phyloP scores from a whole-genome alignment of 164 flowering plant species.

The Hamamelis virginiana region DNA sequence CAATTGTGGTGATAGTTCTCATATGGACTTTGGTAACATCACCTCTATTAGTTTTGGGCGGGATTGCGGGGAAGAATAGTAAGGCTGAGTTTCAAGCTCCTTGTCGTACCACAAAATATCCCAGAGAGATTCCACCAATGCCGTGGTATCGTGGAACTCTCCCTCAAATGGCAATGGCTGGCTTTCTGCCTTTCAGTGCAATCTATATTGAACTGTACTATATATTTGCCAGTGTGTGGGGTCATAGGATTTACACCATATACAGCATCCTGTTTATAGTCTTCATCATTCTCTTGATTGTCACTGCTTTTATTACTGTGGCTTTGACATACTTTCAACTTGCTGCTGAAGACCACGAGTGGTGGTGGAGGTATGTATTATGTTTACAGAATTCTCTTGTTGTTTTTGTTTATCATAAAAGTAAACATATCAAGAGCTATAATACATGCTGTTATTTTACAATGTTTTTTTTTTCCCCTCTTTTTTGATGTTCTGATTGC shows the following conservation, averaged over 20 bases:
- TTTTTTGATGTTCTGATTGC: no score
- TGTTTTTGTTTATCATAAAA: no score
- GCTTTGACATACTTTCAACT: constrained; percentile 30
- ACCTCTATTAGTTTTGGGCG: constrained; percentile 26
- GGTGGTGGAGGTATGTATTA: constrained; percentile 30
- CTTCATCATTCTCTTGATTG: constrained; percentile 25
- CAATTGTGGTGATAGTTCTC: constrained; percentile 25
- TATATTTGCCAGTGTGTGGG: constrained; percentile 30
- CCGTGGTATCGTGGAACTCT: constrained; percentile 21
- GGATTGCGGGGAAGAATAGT: constrained; percentile 29
- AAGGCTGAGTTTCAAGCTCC: constrained; percentile 32
- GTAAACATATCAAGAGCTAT: no score
- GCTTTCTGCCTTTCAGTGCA: constrained; percentile 26
- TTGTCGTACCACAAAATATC: constrained; percentile 26
- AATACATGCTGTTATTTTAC: no score
- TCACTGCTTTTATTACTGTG: constrained; percentile 27
- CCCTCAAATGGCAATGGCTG: constrained; percentile 30
- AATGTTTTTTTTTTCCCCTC: no score
- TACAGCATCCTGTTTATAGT: constrained; percentile 26
- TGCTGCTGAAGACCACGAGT: constrained; percentile 29
- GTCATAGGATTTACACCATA: constrained; percentile 26
- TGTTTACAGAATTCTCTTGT: no score
- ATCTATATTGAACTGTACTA: constrained; percentile 25
- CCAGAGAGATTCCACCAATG: constrained; percentile 29
- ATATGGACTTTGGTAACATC: constrained; percentile 29